A percentile compares a stretch with the other conserved stretches of the same genome.
Conservation (phyloP, 1,284 basidiomycete genomes). For the Ustilago hordei region DNA sequence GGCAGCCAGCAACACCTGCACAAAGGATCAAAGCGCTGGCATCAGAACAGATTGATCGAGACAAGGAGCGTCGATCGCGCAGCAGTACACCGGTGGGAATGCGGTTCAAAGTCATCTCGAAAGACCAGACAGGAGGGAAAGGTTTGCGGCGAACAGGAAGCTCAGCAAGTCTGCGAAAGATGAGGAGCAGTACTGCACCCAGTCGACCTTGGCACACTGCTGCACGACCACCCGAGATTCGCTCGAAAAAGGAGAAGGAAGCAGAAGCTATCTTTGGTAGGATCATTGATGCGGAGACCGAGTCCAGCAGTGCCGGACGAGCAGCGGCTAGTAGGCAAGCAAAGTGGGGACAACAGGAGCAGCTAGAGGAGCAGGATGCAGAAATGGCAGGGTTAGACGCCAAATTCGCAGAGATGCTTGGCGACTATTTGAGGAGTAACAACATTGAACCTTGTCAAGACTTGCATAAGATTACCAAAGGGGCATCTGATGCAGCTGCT, state of each 20-base stretch:
- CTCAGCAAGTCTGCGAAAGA: slow-evolving; percentile 43
- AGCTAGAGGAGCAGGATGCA: slow-evolving; percentile 15
- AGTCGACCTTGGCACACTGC: slow-evolving; percentile 36
- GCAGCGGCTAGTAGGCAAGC: slow-evolving; percentile 1
- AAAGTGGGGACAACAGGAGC: neutral
- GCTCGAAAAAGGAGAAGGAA: slow-evolving; percentile 46
- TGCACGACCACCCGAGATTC: slow-evolving; percentile 38
- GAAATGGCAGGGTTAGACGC: slow-evolving; percentile 54
- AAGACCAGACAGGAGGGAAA: slow-evolving; percentile 21
- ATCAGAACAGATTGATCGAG: slow-evolving; percentile 46
- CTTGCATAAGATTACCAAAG: slow-evolving; percentile 30
- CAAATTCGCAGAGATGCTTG: slow-evolving; percentile 58
- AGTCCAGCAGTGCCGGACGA: slow-evolving; percentile 9
- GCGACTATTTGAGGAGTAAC: slow-evolving; percentile 51
- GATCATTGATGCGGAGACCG: slow-evolving; percentile 50
- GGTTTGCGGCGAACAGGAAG: slow-evolving; percentile 36
- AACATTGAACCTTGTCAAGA: slow-evolving; percentile 50
- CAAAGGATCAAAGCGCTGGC: slow-evolving; percentile 43
- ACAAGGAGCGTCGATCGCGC: slow-evolving; percentile 34
- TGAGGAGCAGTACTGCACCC: slow-evolving; percentile 26
- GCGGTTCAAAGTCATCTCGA: slow-evolving; percentile 46
- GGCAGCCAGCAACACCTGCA: slow-evolving; percentile 17
- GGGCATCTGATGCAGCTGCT: slow-evolving; percentile 16
- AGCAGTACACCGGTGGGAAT: slow-evolving; percentile 39
- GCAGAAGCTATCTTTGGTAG: slow-evolving; percentile 52